These are phyloP conservation scores for Dendryphion nanum DNA, from an alignment of 2,329 filamentous ascomycete genomes.

Conservation along the genomic window DNA sequence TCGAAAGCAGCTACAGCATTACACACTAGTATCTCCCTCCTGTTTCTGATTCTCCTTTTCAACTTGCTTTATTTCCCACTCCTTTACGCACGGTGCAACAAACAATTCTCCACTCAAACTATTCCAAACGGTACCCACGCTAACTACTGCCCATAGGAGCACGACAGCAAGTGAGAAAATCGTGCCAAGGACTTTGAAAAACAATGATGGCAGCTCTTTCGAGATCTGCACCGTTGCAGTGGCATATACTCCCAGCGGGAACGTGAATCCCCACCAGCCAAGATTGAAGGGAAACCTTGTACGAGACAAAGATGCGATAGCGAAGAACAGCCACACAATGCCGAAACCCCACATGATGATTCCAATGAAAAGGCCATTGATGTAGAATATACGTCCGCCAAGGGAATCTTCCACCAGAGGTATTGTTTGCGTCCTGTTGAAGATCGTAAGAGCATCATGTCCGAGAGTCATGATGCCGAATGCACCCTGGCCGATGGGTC, in stretches of 20 bases:
- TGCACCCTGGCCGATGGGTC: not conserved
- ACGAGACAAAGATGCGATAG: not conserved
- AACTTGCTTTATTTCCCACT: no score
- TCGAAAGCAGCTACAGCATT: no score
- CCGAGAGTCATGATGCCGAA: no score
- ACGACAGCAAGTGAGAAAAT: constrained; percentile 51
- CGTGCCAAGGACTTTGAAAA: not conserved
- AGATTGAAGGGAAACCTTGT: not conserved
- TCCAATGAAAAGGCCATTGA: constrained; percentile 54
- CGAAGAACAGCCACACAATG: not conserved
- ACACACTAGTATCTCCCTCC: no score
- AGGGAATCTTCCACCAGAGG: constrained; percentile 36
- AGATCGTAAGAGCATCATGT: no score
- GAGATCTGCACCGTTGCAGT: not conserved
- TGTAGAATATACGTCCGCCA: constrained; percentile 58
- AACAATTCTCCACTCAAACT: constrained; percentile 52
- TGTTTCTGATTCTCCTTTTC: no score
- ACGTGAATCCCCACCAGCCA: not conserved
- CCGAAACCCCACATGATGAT: constrained; percentile 45
- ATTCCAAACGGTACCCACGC: constrained; percentile 48
- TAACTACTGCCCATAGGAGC: constrained; percentile 58
- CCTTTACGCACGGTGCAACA: constrained; percentile 55
- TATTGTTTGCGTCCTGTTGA: constrained; percentile 39
- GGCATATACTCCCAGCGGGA: not conserved
- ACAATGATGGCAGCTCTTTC: not conserved